Percentiles rank a stretch among this genome's conserved stretches.
These are phyloP conservation scores for Kickxella alabastrina DNA, from an alignment of 192 early-diverging fungal species.

Conservation along the genomic window DNA sequence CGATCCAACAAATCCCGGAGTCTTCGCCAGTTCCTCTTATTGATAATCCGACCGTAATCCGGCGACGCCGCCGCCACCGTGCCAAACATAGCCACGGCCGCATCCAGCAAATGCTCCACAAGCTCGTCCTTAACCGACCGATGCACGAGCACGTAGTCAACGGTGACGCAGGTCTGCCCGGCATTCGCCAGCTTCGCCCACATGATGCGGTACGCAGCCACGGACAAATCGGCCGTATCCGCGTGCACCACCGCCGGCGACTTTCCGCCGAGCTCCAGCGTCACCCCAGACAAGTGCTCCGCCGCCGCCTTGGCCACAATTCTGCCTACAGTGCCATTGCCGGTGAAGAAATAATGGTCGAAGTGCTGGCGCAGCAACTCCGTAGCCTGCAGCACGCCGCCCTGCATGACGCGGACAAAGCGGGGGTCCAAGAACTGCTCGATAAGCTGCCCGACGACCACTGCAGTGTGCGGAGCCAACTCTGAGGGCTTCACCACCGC, in stretches of 20 bases:
- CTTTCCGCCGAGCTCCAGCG: slow-evolving; percentile 95
- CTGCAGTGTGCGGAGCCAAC: slow-evolving; percentile 61
- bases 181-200: slow-evolving; percentile 83
- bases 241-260: slow-evolving; percentile 64
- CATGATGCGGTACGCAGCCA: slow-evolving; percentile 67
- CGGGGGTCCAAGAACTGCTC: slow-evolving; percentile 70
- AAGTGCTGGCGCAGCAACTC: slow-evolving; percentile 70
- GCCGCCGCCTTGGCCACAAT: slow-evolving; percentile 81
- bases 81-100: slow-evolving; percentile 50
- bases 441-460: slow-evolving; percentile 59
- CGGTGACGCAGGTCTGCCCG: slow-evolving; percentile 88
- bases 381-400: slow-evolving; percentile 71
- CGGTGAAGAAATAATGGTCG: slow-evolving; percentile 94
- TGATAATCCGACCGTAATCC: slow-evolving; percentile 71
- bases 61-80: slow-evolving; percentile 45
- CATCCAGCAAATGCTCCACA: slow-evolving; percentile 53
- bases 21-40: slow-evolving; percentile 65
- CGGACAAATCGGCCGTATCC: slow-evolving; percentile 59
- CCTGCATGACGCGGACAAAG: slow-evolving; percentile 68
- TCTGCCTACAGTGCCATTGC: slow-evolving; percentile 73
- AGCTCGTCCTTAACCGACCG: slow-evolving; percentile 57
- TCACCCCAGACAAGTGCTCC: slow-evolving; percentile 80
- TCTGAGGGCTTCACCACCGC: slow-evolving; percentile 86
- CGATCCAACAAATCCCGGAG: slow-evolving; percentile 53
- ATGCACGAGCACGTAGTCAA: slow-evolving; percentile 79